A percentile compares a stretch with the other conserved stretches of the same genome.
phyloP scores from a whole-genome alignment of 306 rosid genomes.

The Prunus mume region DNA sequence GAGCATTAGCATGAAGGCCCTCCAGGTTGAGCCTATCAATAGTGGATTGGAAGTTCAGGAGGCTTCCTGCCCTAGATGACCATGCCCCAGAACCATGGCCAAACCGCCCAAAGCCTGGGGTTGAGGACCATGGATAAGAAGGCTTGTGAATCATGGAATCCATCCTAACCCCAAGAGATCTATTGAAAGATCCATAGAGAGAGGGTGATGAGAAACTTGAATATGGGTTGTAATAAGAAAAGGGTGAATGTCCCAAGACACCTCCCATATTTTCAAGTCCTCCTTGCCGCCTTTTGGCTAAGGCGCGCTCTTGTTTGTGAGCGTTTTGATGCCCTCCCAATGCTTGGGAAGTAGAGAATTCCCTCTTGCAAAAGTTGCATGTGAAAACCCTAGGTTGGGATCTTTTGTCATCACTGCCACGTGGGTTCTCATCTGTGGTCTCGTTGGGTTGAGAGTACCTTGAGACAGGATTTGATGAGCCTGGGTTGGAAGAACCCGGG shows the following conservation, averaged over 20 bases:
- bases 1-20: slow-evolving; percentile 9
- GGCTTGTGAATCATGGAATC: slow-evolving; percentile 70
- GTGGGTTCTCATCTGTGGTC: slow-evolving; percentile 1
- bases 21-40: slow-evolving; percentile 26
- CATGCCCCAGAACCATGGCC: not conserved
- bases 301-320: slow-evolving; percentile 69
- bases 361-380: slow-evolving; percentile 67
- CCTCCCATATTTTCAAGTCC: slow-evolving; percentile 27
- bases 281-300: slow-evolving; percentile 65
- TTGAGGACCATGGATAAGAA: slow-evolving; percentile 15
- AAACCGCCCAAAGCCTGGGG: slow-evolving; percentile 7
- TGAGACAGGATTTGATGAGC: not conserved
- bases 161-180: slow-evolving; percentile 50
- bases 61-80: not conserved
- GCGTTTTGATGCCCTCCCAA: slow-evolving; percentile 90
- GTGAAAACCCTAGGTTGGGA: slow-evolving; percentile 38
- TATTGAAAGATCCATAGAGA: slow-evolving; percentile 30
- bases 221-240: slow-evolving; percentile 37
- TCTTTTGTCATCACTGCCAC: not conserved
- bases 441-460: not conserved
- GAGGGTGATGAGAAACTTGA: slow-evolving; percentile 22
- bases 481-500: slow-evolving; percentile 4
- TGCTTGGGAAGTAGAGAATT: slow-evolving; percentile 75
- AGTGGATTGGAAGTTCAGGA: slow-evolving; percentile 3
- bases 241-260: slow-evolving; percentile 20